Base-by-base conservation (phyloP, 1,284 basidiomycete species). In the Athelia psychrophila region DNA sequence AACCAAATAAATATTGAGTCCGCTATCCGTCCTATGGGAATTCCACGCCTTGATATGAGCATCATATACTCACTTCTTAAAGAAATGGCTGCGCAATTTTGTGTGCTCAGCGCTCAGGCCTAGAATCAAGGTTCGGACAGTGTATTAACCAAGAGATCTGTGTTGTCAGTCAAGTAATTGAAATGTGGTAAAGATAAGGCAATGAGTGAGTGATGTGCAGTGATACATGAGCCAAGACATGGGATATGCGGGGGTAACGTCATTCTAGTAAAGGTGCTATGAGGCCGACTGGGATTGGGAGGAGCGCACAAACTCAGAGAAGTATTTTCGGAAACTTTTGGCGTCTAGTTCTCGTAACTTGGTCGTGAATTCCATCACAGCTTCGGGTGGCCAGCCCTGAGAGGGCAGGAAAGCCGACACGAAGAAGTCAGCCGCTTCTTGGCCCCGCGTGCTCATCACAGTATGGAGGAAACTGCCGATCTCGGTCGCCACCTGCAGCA, bases 311-410 rank as follows among this genome's bases (percentile, higher is more conserved):
- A 95, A 88, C 58, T 95, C 93, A 24, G 86, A 80, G 69, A 94
- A 93, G 64, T 92, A 95, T 77, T 91, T 94, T 62, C 91, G 83
- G 74, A 98, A 97, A 44, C 76, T 76, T 69, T 93, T 95, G 51
- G 78, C 73, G 62, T 95, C 93, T 55, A 92, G 75, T 60, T 88
- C 88, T 50, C 84, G 79, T 57, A 95, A 68, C 63, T 90, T 90
- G 22, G 80, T 78, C 3, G 88, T 80, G 56, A 98, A 92, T 57
- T 96, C 91, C 48, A 86, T 60, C 1, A 91, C 88, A 23, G 84
- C 84, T 24, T 88, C 82, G 9, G 80, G 69, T 19, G 95, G 94
- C 80, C 95, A 97, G 56, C 87, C 83, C 68, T 96, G 87, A 13
- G 92, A 84, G 1, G 96, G 95, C 23, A 99, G 80, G 69, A 94